Base-by-base conservation (phyloP, 73 alveolate species). In the Breviolum minutum region DNA sequence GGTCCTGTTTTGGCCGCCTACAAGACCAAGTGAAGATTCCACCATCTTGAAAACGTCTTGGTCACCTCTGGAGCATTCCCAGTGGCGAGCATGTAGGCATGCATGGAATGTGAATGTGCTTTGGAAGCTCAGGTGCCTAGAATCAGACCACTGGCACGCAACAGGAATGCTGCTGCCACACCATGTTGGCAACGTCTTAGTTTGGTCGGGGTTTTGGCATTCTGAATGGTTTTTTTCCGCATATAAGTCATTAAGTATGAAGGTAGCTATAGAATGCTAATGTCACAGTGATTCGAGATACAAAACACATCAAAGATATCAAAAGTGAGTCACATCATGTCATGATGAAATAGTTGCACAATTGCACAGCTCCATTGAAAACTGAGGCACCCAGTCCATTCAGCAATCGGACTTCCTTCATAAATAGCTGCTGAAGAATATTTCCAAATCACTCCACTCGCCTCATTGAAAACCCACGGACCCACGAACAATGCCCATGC, bases 41-140 rank as follows among this genome's bases (percentile, higher is more conserved):
- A 92, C 98, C 98, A 92, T 92, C 98, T 92, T 92, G 98, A 92
- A 92, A 10, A 92, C 98, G 66, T 92, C 98, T 84, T 70, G 87
- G 90, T 92, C 98, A 17, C 98, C 98, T 92, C 11, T 68, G n/a
- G 1, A 14, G n/a, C n/a, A 73, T 14, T 32, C 32, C 14, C 83
- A 73, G 83, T 32, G 27, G 13, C 54, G 54, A 3, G 54, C 54
- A 40, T 40, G 54, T 3, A 40, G 54, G 54, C 54, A 40, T 40
- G 54, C 54, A 40, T 40, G 54, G 54, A 0, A 40, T 40, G 54
- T 40, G 54, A 0, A 40, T 40, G 54, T 40, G 54, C 54, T 40
- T 40, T 40, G 54, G 54, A 40, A 68, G 86, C 69, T 12, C 26
- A 24, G 81, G 19, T 27, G 86, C 98, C 98, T 81, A 92, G 71